Conservation (phyloP, 257 asterid genomes). For the Penstemon davidsonii region DNA sequence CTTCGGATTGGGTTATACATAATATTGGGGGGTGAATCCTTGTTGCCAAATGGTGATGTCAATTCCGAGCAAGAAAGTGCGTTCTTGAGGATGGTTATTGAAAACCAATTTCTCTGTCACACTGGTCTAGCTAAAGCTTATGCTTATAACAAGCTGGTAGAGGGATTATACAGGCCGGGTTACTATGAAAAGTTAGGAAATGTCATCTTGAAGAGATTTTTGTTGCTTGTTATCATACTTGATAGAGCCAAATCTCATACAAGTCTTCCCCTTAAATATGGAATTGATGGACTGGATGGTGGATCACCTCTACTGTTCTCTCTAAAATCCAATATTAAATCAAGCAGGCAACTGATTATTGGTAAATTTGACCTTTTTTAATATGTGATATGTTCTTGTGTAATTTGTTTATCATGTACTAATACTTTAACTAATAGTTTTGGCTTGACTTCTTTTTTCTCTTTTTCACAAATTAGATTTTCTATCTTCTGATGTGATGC, state of each 20-base stretch:
- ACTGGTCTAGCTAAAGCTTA: conserved; percentile 70
- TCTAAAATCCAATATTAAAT: conserved; percentile 57
- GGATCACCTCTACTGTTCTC: conserved; percentile 90
- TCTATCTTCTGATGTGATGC: conserved; percentile 92
- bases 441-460: conserved; percentile 17
- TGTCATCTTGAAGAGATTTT: conserved; percentile 83
- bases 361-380: conserved; percentile 48
- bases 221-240: conserved; percentile 77
- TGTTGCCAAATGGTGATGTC: conserved; percentile 65
- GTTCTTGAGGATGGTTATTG: conserved; percentile 80
- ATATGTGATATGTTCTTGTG: conserved; percentile 19
- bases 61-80: conserved; percentile 76
- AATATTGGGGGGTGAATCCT: conserved; percentile 81
- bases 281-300: conserved; percentile 96
- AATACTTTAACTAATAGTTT: conserved; percentile 3
- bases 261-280: conserved; percentile 84
- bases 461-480: conserved; percentile 49
- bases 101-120: conserved; percentile 82
- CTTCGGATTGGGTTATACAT: conserved; percentile 80
- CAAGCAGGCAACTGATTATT: conserved; percentile 75
- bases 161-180: conserved; percentile 94
- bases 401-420: conserved; percentile 28
- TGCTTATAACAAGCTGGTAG: conserved; percentile 91
- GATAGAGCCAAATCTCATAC: conserved; percentile 84
- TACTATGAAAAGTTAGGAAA: conserved; percentile 90